Conservation (phyloP, 2,329 filamentous ascomycete species). For the Fusarium floridanum region DNA sequence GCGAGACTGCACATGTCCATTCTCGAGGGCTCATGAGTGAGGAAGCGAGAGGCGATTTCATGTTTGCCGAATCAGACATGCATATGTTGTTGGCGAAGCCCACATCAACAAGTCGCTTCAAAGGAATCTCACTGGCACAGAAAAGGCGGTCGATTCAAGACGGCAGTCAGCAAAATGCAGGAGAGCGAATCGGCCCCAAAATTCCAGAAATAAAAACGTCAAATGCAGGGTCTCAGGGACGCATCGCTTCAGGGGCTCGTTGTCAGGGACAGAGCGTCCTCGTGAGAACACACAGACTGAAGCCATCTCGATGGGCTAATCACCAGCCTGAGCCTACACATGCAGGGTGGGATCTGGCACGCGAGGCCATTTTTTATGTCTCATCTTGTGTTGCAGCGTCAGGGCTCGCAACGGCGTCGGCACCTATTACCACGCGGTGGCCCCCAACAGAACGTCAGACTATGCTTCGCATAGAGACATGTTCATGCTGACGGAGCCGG, state of each 20-base stretch:
- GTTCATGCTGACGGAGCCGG: conserved; percentile 3
- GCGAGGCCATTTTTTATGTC: conserved; percentile 34
- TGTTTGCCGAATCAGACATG: conserved; percentile 2
- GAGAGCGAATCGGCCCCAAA: conserved; percentile 2
- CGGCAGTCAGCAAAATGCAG: not conserved
- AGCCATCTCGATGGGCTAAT: conserved; percentile 27
- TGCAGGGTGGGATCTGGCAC: conserved; percentile 38
- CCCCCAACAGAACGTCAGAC: not conserved
- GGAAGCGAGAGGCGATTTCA: not conserved
- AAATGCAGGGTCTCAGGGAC: conserved; percentile 40
- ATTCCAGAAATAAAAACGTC: conserved; percentile 19
- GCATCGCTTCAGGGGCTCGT: conserved; percentile 6
- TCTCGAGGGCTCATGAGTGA: not conserved
- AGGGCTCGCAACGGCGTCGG: not conserved
- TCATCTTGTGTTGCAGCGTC: conserved; percentile 30
- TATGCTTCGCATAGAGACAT: not conserved
- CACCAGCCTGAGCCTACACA: conserved; percentile 17
- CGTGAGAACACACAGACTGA: conserved; percentile 20
- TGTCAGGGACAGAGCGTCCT: conserved; percentile 26
- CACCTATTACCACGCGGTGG: not conserved
- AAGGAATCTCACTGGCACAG: not conserved
- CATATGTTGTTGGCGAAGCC: conserved; percentile 1
- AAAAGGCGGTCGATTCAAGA: not conserved
- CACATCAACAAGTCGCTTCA: conserved; percentile 4
- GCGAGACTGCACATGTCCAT: conserved; percentile 1